Base-by-base conservation (phyloP, 2,329 filamentous ascomycete genomes). In the Fragosphaeria purpurea region DNA sequence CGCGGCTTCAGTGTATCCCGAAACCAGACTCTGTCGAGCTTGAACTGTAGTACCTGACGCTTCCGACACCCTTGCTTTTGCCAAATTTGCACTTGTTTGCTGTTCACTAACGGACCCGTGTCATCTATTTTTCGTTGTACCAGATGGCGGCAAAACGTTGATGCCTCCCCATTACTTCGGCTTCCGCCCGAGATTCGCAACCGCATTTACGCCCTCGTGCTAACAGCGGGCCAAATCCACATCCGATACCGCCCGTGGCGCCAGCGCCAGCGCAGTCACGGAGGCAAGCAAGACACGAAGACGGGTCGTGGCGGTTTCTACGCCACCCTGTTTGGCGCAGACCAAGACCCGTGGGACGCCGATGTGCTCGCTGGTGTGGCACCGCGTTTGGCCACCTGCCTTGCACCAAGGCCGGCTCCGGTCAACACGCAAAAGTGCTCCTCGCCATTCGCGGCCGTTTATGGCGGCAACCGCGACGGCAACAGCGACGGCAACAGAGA, bases 171-270 rank as follows among this genome's bases (percentile, higher is more conserved):
- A 5, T 54, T 66, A 42, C 59, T 66, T 34, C 60, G 59, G 7
- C 60, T 66, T 1, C 63, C 64, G 0, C 55, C 60, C 49, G 64
- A 66, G 50, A 52, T 66, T 40, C 63, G 64, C 52, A 62, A 65
- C 51, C 62, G 59, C 47, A 65, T 66, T 52, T 66, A 65, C 57
- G 54, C 57, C 7, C 58, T 64, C n/a, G 56, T 63, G 50, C 56
- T 66, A 41, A 50, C 55, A 41, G 58, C 62, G 56, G 62, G 63
- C 46, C 63, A 66, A 55, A 62, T 66, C 43, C 61, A 64, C 49
- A 57, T 66, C 30, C 57, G 60, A 46, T 63, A 61, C 50, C 59
- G 59, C 22, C 60, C 55, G 3, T 63, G 59, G 61, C 53, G 57
- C 46, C 57, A 59, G 50, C 56, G 53, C 34, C 45, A 48, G 10